A percentile compares a stretch with the other conserved stretches of the same genome.
These are phyloP conservation scores for Cicer arietinum DNA, from an alignment of 306 rosid genomes.

Conservation along the genomic window DNA sequence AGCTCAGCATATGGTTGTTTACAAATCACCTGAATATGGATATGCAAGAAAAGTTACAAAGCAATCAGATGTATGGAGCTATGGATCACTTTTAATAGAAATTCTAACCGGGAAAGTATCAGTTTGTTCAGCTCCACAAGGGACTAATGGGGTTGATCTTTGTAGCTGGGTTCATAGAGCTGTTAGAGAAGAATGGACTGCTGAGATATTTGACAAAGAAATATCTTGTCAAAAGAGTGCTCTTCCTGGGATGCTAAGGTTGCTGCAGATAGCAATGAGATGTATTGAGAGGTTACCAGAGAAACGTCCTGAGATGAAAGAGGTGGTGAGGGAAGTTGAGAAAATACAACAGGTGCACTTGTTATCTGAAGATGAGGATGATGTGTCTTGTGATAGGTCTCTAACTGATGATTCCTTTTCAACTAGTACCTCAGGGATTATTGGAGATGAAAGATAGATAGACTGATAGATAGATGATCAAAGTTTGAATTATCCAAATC, in stretches of 20 bases:
- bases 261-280: conserved; percentile 70
- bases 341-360: conserved; percentile 41
- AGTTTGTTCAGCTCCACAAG: conserved; percentile 56
- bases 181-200: conserved; percentile 90
- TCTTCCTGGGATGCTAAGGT: conserved; percentile 67
- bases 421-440: conserved; percentile 48
- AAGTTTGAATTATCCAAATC: not conserved
- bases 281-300: conserved; percentile 67
- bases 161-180: conserved; percentile 78
- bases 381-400: conserved; percentile 60
- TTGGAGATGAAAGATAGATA: conserved; percentile 53
- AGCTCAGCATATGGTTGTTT: conserved; percentile 64
- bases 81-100: conserved; percentile 73
- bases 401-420: conserved; percentile 64
- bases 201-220: conserved; percentile 79
- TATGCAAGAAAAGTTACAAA: conserved; percentile 55
- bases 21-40: conserved; percentile 68
- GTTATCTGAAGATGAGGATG: conserved; percentile 55
- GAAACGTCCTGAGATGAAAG: conserved; percentile 71
- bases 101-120: conserved; percentile 75
- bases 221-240: conserved; percentile 53
- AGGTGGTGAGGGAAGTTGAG: conserved; percentile 67
- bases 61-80: conserved; percentile 84
- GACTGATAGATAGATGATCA: not conserved
- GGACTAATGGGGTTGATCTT: conserved; percentile 61